Percentiles rank a stretch among this genome's conserved stretches.
Conservation (phyloP, 805 yeast species). For the Candida yuanshanica region DNA sequence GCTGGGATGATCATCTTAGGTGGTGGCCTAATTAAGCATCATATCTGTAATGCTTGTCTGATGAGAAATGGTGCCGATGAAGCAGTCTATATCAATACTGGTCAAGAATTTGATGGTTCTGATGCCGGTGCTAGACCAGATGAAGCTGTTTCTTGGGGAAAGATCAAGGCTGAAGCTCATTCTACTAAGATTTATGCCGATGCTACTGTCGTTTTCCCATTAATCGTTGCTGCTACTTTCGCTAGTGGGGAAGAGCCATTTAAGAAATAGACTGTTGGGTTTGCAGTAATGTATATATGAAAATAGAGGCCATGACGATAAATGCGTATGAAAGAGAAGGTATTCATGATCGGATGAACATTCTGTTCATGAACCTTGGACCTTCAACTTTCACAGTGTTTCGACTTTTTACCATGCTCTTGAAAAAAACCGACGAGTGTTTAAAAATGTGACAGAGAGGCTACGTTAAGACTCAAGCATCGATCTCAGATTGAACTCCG, state of each 20-base stretch:
- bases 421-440: too few species aligned
- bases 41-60: slow-evolving; percentile 93
- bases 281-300: not conserved
- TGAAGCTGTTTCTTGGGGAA: slow-evolving; percentile 99
- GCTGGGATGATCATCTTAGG: slow-evolving; percentile 98
- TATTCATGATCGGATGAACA: too few species aligned
- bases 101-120: slow-evolving; percentile 97
- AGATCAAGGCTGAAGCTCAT: slow-evolving; percentile 90
- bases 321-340: too few species aligned
- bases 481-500: too few species aligned
- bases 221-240: slow-evolving; percentile 96
- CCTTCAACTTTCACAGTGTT: too few species aligned
- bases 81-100: slow-evolving; percentile 96
- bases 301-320: too few species aligned
- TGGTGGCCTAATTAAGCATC: slow-evolving; percentile 95
- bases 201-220: slow-evolving; percentile 90
- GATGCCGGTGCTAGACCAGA: slow-evolving; percentile 99
- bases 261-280: slow-evolving; percentile 1
- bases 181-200: slow-evolving; percentile 92
- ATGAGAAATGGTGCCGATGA: slow-evolving; percentile 99
- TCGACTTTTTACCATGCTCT: too few species aligned
- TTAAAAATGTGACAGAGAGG: too few species aligned
- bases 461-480: too few species aligned
- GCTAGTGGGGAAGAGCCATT: slow-evolving; percentile 45
- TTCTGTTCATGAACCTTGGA: too few species aligned